Evolutionary conservation across 2,329 filamentous ascomycete genomes (phyloP), one percentile per base, ranked within the genome.

Genomic region (Didymella pinodella): DNA sequence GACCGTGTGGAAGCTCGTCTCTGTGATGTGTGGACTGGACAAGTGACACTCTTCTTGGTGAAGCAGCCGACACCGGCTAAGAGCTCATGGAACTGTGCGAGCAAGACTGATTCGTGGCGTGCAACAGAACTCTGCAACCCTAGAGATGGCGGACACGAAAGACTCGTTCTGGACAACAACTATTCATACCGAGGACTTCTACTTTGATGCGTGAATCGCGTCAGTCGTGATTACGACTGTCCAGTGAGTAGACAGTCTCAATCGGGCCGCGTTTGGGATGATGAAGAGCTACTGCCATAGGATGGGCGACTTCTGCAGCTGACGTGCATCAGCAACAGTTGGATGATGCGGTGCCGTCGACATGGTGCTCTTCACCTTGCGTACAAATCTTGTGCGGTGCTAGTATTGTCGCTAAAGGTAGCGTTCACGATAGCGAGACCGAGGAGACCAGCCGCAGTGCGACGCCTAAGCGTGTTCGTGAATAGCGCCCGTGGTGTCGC

Each of bases 241-340:
- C 26, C 40, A 26, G 41, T n/a, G 29, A 20, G 41, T 36, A 18
- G 4, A 32, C 18, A 32, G 14, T 5, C 38, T 34, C 38, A 46
- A 40, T 60, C 48, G 57, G 48, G 48, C 57, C 48, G 57, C 31
- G 6, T 48, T 38, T 12, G 47, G 48, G 52, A 48, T 20, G 18
- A 34, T 8, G 11, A 45, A 45, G 32, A 53, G 44, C 48, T 53
- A 56, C 18, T 45, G 22, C 44, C 36, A 38, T 60, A 53, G 52
- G 28, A 29, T 48, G 48, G 36, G 52, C 43, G 48, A 49, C 31
- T 46, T 40, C 52, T 56, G 48, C 48, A 56, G 29, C 48, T 56
- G 53, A 56, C 44, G 44, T 60, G 57, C 52, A 56, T 52, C 31
- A 49, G 48, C 38, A 53, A 52, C 31, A 41, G 25, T 34, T 45